phyloP scores from a whole-genome alignment of 1,284 basidiomycete genomes.

The Tetrapyrgos nigripes region DNA sequence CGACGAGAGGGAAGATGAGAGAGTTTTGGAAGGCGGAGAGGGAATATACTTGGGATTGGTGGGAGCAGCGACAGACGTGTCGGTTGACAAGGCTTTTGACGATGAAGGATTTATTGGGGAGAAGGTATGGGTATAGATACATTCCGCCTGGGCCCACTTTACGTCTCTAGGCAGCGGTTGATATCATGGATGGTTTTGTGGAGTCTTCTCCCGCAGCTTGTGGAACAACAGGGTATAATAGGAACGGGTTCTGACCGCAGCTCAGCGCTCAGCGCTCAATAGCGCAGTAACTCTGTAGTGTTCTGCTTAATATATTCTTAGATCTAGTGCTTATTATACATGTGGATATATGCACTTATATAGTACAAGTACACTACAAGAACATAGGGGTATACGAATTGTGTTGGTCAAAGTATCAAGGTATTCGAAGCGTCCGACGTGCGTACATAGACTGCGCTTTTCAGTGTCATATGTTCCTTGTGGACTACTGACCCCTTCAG shows the following conservation, averaged over 20 bases:
- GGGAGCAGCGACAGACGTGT: slow-evolving; percentile 32
- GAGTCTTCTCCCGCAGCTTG: too few species aligned
- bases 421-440: neutral
- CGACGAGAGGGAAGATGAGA: slow-evolving; percentile 38
- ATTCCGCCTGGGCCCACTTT: slow-evolving; percentile 20
- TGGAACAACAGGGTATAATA: too few species aligned
- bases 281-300: too few species aligned
- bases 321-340: neutral
- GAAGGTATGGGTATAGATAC: slow-evolving; percentile 32
- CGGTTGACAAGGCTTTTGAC: slow-evolving; percentile 26
- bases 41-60: slow-evolving; percentile 33
- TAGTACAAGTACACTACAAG: neutral
- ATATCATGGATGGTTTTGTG: too few species aligned
- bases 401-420: neutral
- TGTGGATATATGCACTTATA: neutral
- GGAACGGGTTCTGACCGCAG: too few species aligned
- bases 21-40: slow-evolving; percentile 28
- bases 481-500: too few species aligned
- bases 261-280: too few species aligned
- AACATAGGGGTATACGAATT: neutral
- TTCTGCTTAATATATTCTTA: too few species aligned
- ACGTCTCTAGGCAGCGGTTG: too few species aligned
- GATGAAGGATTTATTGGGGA: slow-evolving; percentile 28
- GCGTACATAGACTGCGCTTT: neutral
- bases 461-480: neutral